Conservation (phyloP, 371 early-diverging fungal species). For the Mucor indicus region DNA sequence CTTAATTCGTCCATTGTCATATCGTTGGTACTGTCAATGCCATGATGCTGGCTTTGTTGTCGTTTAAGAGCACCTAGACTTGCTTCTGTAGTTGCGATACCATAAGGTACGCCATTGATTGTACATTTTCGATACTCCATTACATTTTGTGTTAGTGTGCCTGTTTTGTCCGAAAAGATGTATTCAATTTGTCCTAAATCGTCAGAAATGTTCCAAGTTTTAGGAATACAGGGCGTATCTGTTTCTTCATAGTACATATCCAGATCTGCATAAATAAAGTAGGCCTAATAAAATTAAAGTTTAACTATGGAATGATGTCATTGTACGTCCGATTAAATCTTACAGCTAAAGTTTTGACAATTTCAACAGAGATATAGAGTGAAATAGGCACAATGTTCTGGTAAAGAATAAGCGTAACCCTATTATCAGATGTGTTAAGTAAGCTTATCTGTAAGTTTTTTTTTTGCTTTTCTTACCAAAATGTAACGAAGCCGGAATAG, state of each 20-base stretch:
- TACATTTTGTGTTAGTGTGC: slow-evolving; percentile 78
- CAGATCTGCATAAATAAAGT: slow-evolving; percentile 78
- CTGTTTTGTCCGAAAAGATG: slow-evolving; percentile 96
- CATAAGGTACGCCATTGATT: slow-evolving; percentile 81
- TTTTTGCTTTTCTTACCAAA: slow-evolving; percentile 30
- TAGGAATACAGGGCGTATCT: slow-evolving; percentile 78
- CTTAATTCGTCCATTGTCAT: slow-evolving; percentile 8
- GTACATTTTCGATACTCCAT: slow-evolving; percentile 85
- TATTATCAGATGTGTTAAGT: slow-evolving; percentile 38
- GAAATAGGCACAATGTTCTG: slow-evolving; percentile 87
- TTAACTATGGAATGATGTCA: slow-evolving; percentile 1
- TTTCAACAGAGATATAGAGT: slow-evolving; percentile 94
- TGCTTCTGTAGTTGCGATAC: slow-evolving; percentile 48
- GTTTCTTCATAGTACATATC: slow-evolving; percentile 84
- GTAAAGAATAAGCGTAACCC: slow-evolving; percentile 51
- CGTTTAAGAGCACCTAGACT: slow-evolving; percentile 27
- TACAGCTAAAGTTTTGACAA: slow-evolving; percentile 73
- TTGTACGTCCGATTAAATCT: slow-evolving; percentile 31
- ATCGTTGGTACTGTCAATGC: slow-evolving; percentile 12
- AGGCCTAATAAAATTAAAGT: slow-evolving; percentile 40
- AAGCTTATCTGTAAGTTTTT: neutral
- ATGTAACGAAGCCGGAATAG: slow-evolving; percentile 46
- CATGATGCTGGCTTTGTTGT: slow-evolving; percentile 39
- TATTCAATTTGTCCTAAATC: slow-evolving; percentile 93
- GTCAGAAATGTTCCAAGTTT: slow-evolving; percentile 86